phyloP scores from a whole-genome alignment of 306 rosid genomes.

The Casuarina glauca region DNA sequence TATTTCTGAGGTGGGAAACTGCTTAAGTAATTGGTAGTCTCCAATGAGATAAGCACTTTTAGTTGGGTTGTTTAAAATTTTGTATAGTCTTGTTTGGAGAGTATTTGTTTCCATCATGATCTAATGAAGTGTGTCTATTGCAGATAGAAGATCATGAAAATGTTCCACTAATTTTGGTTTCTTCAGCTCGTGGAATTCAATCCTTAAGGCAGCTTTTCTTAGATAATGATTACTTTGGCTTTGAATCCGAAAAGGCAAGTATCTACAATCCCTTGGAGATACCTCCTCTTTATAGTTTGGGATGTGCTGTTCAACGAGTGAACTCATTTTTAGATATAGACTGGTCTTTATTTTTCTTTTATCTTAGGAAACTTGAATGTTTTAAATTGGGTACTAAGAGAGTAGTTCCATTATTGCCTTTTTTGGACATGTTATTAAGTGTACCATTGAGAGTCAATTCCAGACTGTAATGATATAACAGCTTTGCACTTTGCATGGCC shows the following conservation, averaged over 20 bases:
- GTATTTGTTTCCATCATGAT: constrained; percentile 15
- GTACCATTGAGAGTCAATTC: background rate
- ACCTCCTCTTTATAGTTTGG: constrained; percentile 20
- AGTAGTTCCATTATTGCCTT: background rate
- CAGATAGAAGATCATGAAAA: constrained; percentile 65
- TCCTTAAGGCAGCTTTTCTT: constrained; percentile 52
- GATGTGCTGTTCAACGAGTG: constrained; percentile 7
- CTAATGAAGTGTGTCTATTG: constrained; percentile 34
- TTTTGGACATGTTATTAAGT: background rate
- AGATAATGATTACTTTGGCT: constrained; percentile 61
- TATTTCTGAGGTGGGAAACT: background rate
- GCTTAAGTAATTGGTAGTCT: background rate
- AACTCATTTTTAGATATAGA: constrained; percentile 3
- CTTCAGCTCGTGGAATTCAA: constrained; percentile 53
- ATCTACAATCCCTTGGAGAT: constrained; percentile 16
- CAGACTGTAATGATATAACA: background rate
- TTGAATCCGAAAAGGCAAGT: constrained; percentile 68
- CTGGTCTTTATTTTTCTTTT: background rate
- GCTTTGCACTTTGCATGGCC: constrained; percentile 3
- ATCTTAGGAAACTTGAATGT: constrained; percentile 13
- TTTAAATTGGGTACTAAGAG: background rate
- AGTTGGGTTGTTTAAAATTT: background rate
- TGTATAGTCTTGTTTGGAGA: background rate
- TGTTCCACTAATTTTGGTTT: constrained; percentile 74
- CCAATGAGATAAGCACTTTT: background rate